Evolutionary conservation across 305 asterid genomes (phyloP).

Genomic region (Plantago coronopus): DNA sequence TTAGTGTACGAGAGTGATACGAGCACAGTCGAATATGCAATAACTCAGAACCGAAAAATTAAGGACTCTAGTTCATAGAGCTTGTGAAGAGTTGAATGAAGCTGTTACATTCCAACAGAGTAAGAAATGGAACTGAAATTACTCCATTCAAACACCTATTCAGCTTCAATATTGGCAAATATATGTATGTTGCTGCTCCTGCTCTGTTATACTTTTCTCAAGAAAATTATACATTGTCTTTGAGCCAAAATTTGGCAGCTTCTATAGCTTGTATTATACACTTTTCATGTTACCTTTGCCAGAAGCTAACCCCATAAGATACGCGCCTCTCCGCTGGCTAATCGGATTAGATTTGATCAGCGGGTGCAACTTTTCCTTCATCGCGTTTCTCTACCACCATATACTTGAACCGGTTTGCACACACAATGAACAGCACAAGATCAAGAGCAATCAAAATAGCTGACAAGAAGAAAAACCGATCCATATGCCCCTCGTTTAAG

Average conservation of each 20-base stretch:
- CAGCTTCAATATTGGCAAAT: background rate
- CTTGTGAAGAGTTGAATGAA: slow-evolving; percentile 1
- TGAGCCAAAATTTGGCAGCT: slow-evolving; percentile 7
- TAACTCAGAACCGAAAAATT: background rate
- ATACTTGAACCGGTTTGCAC: slow-evolving; percentile 66
- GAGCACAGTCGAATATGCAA: background rate
- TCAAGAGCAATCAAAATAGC: slow-evolving; percentile 60
- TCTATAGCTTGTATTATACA: background rate
- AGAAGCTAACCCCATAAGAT: slow-evolving; percentile 22
- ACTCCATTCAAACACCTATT: background rate
- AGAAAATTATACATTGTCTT: background rate
- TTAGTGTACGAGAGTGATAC: no score
- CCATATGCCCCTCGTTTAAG: slow-evolving; percentile 77
- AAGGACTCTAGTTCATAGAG: background rate
- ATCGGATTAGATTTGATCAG: slow-evolving; percentile 32
- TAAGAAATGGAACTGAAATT: no score
- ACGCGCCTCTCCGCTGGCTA: slow-evolving; percentile 18
- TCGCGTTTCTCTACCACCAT: slow-evolving; percentile 45
- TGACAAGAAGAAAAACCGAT: slow-evolving; percentile 70
- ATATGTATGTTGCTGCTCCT: slow-evolving; percentile 7
- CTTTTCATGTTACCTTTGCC: slow-evolving; percentile 3
- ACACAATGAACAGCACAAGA: slow-evolving; percentile 50
- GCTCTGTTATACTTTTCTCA: slow-evolving; percentile 1
- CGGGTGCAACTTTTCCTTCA: slow-evolving; percentile 26
- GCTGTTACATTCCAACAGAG: background rate